A percentile compares a stretch with the other conserved stretches of the same genome.
Evolutionary conservation across 2,329 filamentous ascomycete species (phyloP).

Genomic region (Cercospora citrullina): DNA sequence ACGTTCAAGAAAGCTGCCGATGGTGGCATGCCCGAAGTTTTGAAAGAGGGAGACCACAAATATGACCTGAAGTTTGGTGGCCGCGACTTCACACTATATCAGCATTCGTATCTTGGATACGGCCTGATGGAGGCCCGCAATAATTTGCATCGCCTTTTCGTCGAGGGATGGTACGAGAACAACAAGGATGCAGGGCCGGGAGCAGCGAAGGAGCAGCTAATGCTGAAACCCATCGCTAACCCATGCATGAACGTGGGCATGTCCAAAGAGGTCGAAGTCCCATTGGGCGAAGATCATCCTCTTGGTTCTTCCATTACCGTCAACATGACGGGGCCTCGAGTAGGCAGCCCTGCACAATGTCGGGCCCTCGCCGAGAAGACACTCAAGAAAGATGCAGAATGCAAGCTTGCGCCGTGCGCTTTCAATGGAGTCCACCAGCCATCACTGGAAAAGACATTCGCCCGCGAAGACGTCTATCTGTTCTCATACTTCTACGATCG

Average conservation of each 20-base stretch:
- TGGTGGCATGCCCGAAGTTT: constrained; percentile 80
- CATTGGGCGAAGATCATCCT: constrained; percentile 64
- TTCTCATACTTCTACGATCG: constrained; percentile 99
- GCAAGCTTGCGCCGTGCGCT: constrained; percentile 85
- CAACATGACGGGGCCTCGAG: constrained; percentile 82
- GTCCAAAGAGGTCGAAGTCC: constrained; percentile 70
- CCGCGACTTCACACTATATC: constrained; percentile 88
- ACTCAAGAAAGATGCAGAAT: constrained; percentile 80
- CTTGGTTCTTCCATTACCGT: constrained; percentile 67
- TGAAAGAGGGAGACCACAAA: constrained; percentile 91
- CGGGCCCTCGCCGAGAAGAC: constrained; percentile 88
- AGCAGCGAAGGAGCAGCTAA: constrained; percentile 62
- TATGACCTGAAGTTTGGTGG: constrained; percentile 90
- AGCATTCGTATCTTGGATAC: constrained; percentile 96
- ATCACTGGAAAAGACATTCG: constrained; percentile 85
- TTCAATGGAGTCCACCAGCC: constrained; percentile 98
- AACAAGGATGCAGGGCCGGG: constrained; percentile 46
- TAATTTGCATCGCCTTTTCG: constrained; percentile 73
- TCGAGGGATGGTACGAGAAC: constrained; percentile 68
- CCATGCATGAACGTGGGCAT: constrained; percentile 85
- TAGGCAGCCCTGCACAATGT: constrained; percentile 79
- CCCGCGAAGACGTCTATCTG: constrained; percentile 88
- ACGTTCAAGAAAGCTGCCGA: constrained; percentile 73
- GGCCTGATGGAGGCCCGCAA: constrained; percentile 94
- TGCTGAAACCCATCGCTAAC: constrained; percentile 67